Evolutionary conservation across 75 land plant genomes (phyloP).

Genomic region (Pseudotsuga menziesii): DNA sequence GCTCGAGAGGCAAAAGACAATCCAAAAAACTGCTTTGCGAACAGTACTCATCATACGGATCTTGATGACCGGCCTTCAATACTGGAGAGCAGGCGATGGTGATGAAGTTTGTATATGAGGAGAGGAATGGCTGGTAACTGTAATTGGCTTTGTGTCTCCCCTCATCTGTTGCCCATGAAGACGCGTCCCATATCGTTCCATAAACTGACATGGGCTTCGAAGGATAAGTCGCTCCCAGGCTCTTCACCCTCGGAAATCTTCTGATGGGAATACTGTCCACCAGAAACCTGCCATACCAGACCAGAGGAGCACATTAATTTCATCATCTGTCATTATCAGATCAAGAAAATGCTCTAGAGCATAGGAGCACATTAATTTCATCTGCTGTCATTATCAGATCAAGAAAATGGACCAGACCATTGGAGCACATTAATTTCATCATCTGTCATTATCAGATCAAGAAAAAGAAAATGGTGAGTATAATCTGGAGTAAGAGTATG

Average conservation of each 20-base stretch:
- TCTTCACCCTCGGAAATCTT: not conserved
- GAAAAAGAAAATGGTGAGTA: too few relatives aligned
- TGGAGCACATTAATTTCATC: too few relatives aligned
- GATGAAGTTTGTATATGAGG: conserved; percentile 28
- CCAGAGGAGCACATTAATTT: not conserved
- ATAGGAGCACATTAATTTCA: too few relatives aligned
- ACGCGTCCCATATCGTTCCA: conserved; percentile 53
- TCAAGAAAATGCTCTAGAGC: too few relatives aligned
- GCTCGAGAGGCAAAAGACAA: not conserved
- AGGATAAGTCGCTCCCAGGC: not conserved
- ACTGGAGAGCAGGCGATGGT: conserved; percentile 19
- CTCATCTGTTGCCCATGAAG: conserved; percentile 43
- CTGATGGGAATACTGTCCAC: conserved; percentile 3
- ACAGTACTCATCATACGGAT: not conserved
- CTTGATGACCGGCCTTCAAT: not conserved
- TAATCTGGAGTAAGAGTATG: too few relatives aligned
- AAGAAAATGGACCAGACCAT: too few relatives aligned
- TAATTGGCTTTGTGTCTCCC: conserved; percentile 39
- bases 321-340: too few relatives aligned
- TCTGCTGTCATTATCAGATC: not conserved
- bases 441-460: too few relatives aligned
- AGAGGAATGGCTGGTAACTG: conserved; percentile 34
- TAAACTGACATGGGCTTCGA: conserved; percentile 31
- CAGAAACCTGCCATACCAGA: conserved; percentile 2
- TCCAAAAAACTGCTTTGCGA: not conserved